A percentile compares a stretch with the other conserved stretches of the same genome.
These are phyloP conservation scores for Eucalyptus lansdowneana DNA, from an alignment of 345 rosid genomes.

Conservation along the genomic window DNA sequence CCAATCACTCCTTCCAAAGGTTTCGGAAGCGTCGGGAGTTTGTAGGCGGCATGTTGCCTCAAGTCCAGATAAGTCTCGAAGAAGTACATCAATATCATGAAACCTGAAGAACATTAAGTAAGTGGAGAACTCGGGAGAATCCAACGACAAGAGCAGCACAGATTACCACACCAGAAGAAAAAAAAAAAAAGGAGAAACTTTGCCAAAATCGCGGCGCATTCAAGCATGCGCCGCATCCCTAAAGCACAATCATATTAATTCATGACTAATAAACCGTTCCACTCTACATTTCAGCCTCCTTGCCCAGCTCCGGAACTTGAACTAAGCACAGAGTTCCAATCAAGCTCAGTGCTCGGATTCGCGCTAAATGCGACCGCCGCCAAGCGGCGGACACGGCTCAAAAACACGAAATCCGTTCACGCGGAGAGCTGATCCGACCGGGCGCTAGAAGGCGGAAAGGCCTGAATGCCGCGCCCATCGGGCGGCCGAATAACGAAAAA, in stretches of 20 bases:
- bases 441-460: background rate
- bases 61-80: conserved; percentile 85
- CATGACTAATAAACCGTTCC: background rate
- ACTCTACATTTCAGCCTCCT: background rate
- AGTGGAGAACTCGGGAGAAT: background rate
- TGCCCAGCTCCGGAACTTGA: background rate
- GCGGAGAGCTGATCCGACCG: background rate
- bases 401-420: background rate
- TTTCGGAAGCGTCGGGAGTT: conserved; percentile 77
- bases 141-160: background rate
- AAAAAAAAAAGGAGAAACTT: background rate
- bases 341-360: background rate
- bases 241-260: background rate
- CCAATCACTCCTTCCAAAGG: conserved; percentile 87
- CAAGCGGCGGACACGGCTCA: background rate
- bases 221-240: background rate
- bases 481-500: background rate
- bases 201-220: background rate
- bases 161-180: background rate
- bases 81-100: conserved; percentile 82
- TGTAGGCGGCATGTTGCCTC: conserved; percentile 77
- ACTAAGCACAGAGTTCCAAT: background rate
- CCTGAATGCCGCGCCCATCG: background rate
- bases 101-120: conserved; percentile 31
- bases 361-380: background rate